Percentiles rank a stretch among this genome's conserved stretches.
These are phyloP conservation scores for Lentinula novae-zelandiae DNA, from an alignment of 1,284 basidiomycete genomes.

Conservation along the genomic window DNA sequence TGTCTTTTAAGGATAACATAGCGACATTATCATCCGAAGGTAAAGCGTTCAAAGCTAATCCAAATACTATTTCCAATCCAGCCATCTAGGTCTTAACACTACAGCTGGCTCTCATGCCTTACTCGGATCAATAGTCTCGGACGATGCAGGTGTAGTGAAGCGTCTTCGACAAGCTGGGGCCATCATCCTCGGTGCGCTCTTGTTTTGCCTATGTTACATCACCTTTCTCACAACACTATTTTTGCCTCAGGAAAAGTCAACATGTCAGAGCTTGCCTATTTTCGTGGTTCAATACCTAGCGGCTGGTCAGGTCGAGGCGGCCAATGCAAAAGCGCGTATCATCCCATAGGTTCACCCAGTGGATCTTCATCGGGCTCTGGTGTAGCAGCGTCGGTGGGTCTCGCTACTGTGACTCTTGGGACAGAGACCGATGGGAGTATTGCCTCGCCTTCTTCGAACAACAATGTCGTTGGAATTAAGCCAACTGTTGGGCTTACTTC, in stretches of 20 bases:
- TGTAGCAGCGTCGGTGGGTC: constrained; percentile 60
- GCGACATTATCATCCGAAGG: constrained; percentile 55
- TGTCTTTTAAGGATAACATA: constrained; percentile 47
- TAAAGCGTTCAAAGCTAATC: constrained; percentile 15
- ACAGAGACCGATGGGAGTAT: constrained; percentile 69
- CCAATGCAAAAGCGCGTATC: constrained; percentile 59
- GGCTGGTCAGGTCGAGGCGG: constrained; percentile 70
- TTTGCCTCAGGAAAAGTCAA: constrained; percentile 49
- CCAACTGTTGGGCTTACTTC: constrained; percentile 61
- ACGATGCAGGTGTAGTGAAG: constrained; percentile 60
- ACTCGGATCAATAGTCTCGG: constrained; percentile 52
- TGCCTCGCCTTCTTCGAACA: constrained; percentile 45
- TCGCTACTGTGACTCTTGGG: constrained; percentile 55
- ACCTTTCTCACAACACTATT: neutral
- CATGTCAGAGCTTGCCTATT: constrained; percentile 60
- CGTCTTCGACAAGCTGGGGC: constrained; percentile 63
- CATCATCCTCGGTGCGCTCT: constrained; percentile 50
- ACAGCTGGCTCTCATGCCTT: constrained; percentile 61
- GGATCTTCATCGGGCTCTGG: constrained; percentile 67
- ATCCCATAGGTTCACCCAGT: constrained; percentile 55
- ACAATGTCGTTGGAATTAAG: constrained; percentile 58
- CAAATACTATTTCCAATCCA: neutral
- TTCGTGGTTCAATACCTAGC: constrained; percentile 51
- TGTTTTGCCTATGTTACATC: neutral
- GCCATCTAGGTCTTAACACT: constrained; percentile 55